Conservation (phyloP, 1,284 basidiomycete genomes). For the Vanrija sp. region DNA sequence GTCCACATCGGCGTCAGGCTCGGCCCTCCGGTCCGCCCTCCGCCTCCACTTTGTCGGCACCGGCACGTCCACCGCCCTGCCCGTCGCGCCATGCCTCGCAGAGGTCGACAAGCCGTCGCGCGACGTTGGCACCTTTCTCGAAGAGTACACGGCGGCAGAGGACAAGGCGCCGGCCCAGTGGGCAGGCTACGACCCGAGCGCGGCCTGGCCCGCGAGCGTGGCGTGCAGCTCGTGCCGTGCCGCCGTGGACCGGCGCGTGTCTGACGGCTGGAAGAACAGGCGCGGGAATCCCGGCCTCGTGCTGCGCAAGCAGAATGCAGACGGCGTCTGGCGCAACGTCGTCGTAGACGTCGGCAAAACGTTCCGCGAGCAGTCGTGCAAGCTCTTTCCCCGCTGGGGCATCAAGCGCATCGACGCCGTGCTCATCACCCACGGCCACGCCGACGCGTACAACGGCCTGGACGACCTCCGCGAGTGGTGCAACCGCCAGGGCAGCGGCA, state of each 20-base stretch:
- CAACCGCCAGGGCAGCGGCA: slow-evolving; percentile 33
- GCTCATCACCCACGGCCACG: slow-evolving; percentile 50
- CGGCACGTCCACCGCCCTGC: slow-evolving; percentile 47
- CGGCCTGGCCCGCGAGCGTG: slow-evolving; percentile 37
- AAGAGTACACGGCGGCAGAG: slow-evolving; percentile 5
- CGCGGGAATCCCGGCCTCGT: slow-evolving; percentile 46
- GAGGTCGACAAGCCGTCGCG: slow-evolving; percentile 12
- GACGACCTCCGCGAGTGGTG: slow-evolving; percentile 47
- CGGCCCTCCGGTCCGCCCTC: slow-evolving; percentile 13
- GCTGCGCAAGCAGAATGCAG: slow-evolving; percentile 16
- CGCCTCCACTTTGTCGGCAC: slow-evolving; percentile 47
- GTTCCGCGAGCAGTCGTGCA: slow-evolving; percentile 45
- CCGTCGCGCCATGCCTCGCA: slow-evolving; percentile 43
- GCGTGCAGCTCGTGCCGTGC: slow-evolving; percentile 42
- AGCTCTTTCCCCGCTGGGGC: slow-evolving; percentile 45
- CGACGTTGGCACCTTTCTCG: slow-evolving; percentile 17
- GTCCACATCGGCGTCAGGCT: neutral
- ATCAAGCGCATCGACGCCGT: slow-evolving; percentile 49
- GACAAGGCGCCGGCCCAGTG: slow-evolving; percentile 6
- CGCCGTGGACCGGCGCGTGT: slow-evolving; percentile 34
- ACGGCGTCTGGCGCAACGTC: slow-evolving; percentile 39
- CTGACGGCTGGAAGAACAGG: slow-evolving; percentile 45
- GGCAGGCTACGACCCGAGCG: slow-evolving; percentile 27
- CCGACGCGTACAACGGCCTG: slow-evolving; percentile 42
- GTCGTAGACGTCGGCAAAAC: slow-evolving; percentile 52